phyloP scores from a whole-genome alignment of 257 asterid genomes.

The Dorcoceras hygrometricum region DNA sequence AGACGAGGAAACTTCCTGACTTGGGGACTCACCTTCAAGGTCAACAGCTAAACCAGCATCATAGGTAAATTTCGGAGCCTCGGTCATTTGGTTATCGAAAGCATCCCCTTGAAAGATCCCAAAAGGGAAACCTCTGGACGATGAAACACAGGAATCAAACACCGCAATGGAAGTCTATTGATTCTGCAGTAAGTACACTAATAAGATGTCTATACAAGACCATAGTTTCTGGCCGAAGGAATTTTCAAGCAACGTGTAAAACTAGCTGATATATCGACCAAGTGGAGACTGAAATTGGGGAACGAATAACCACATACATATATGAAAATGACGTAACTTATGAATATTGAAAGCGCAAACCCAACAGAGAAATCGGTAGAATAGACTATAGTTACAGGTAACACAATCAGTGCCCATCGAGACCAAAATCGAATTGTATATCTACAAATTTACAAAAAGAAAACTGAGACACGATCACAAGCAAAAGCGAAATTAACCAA shows the following conservation, averaged over 20 bases:
- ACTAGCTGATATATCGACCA: no score
- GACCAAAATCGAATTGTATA: no score
- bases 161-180: neutral
- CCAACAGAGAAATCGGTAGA: neutral
- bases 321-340: no score
- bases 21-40: conserved; percentile 27
- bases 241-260: neutral
- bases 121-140: neutral
- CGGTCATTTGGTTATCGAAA: conserved; percentile 17
- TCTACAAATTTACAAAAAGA: conserved; percentile 1
- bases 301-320: neutral
- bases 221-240: neutral
- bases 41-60: conserved; percentile 29
- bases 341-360: no score
- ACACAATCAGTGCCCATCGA: no score
- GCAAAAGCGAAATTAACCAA: conserved; percentile 7
- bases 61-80: conserved; percentile 23
- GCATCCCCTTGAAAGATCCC: conserved; percentile 19
- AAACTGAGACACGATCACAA: conserved; percentile 28
- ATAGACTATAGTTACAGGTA: neutral
- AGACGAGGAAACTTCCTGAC: conserved; percentile 33
- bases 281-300: neutral
- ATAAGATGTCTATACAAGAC: no score
- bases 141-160: no score
- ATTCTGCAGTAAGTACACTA: neutral